Conservation (phyloP, 192 early-diverging fungal genomes). For the Gigaspora rosea region DNA sequence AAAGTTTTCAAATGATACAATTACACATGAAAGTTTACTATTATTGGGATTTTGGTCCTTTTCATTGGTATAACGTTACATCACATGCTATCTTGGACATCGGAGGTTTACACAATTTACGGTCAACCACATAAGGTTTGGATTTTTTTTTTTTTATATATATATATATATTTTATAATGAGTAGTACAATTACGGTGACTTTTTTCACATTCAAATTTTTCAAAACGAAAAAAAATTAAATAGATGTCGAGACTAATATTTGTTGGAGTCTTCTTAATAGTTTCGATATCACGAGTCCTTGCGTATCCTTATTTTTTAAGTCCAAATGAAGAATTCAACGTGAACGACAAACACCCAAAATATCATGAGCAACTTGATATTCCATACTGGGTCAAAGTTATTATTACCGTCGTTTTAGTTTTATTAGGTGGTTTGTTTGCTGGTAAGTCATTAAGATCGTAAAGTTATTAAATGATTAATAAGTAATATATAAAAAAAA, state of each 20-base stretch:
- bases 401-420: conserved; percentile 62
- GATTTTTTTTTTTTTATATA: too few species aligned
- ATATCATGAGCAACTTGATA: background rate
- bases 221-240: background rate
- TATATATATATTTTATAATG: too few species aligned
- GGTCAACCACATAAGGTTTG: too few species aligned
- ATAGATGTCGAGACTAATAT: background rate
- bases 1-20: too few species aligned
- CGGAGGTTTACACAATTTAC: too few species aligned
- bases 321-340: background rate
- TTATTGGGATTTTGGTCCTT: too few species aligned
- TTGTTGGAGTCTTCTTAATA: background rate
- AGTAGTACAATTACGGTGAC: too few species aligned
- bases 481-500: background rate
- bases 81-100: too few species aligned
- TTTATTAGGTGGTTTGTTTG: conserved; percentile 73
- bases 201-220: too few species aligned
- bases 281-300: background rate
- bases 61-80: too few species aligned
- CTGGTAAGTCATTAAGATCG: conserved; percentile 45
- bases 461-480: conserved; percentile 3
- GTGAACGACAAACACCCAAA: background rate
- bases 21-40: too few species aligned
- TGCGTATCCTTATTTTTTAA: background rate
- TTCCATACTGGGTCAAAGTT: conserved; percentile 48